Conservation (phyloP, 2,329 filamentous ascomycete genomes). For the Cordyceps fumosorosea region DNA sequence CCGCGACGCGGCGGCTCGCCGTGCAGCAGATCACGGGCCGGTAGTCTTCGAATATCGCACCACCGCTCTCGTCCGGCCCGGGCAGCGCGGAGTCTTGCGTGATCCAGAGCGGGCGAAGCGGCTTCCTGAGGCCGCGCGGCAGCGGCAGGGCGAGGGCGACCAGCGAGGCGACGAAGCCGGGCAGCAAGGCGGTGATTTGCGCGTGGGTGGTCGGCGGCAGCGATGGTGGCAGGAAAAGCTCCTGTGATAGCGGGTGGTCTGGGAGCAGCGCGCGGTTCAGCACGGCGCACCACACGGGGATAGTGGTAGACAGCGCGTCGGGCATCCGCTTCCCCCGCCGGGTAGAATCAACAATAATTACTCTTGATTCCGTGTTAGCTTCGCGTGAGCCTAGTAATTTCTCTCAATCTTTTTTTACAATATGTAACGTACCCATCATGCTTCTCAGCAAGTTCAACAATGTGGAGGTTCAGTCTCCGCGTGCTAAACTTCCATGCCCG, state of each 20-base stretch:
- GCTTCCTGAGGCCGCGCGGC: slow-evolving; percentile 55
- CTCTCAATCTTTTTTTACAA: neutral
- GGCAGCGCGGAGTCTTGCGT: slow-evolving; percentile 58
- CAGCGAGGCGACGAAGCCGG: slow-evolving; percentile 46
- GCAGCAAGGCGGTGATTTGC: slow-evolving; percentile 63
- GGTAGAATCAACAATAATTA: slow-evolving; percentile 89
- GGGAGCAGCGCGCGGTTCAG: slow-evolving; percentile 76
- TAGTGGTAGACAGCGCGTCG: slow-evolving; percentile 86
- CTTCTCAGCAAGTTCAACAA: slow-evolving; percentile 61
- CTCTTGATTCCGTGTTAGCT: slow-evolving; percentile 37
- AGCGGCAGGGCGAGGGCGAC: slow-evolving; percentile 52
- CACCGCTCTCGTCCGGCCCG: slow-evolving; percentile 17
- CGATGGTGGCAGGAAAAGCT: slow-evolving; percentile 64
- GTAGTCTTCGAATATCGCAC: slow-evolving; percentile 47
- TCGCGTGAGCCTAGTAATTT: neutral
- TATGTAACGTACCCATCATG: slow-evolving; percentile 55
- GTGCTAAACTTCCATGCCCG: slow-evolving; percentile 88
- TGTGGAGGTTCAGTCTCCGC: slow-evolving; percentile 74
- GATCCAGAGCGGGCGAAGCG: slow-evolving; percentile 73
- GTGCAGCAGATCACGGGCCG: slow-evolving; percentile 79
- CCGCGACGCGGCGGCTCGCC: slow-evolving; percentile 64
- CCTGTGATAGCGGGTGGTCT: slow-evolving; percentile 35
- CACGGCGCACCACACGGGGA: slow-evolving; percentile 89
- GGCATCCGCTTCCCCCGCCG: slow-evolving; percentile 90
- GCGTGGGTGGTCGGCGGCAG: slow-evolving; percentile 66